These are phyloP conservation scores for Syncephalis plumigaleata DNA, from an alignment of 371 early-diverging fungal species.

Conservation along the genomic window DNA sequence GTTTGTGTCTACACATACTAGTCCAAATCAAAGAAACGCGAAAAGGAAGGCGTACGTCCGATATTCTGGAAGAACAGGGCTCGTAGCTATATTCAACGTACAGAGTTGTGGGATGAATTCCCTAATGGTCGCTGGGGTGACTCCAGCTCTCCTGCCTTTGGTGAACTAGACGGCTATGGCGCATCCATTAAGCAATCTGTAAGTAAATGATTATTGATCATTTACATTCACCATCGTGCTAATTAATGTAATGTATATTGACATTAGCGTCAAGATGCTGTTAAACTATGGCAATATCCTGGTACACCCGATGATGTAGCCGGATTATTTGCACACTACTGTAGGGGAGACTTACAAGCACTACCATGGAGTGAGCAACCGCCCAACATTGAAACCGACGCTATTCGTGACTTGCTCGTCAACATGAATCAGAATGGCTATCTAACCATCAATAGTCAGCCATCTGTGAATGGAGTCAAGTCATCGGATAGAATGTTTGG, in stretches of 20 bases:
- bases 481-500: conserved; percentile 69
- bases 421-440: conserved; percentile 64
- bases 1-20: neutral
- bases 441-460: conserved; percentile 92
- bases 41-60: conserved; percentile 88
- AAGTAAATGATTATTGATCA: conserved; percentile 3
- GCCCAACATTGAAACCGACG: conserved; percentile 61
- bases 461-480: conserved; percentile 80
- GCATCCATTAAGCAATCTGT: conserved; percentile 53
- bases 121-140: conserved; percentile 98
- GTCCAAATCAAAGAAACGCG: conserved; percentile 43
- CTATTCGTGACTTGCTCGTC: conserved; percentile 50
- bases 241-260: neutral
- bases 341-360: conserved; percentile 47
- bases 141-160: conserved; percentile 84
- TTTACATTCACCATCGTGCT: conserved; percentile 1
- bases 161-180: conserved; percentile 86
- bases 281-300: conserved; percentile 70
- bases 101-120: conserved; percentile 94
- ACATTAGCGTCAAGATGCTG: conserved; percentile 20
- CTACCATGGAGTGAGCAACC: conserved; percentile 90
- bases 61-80: conserved; percentile 95
- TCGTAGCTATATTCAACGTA: conserved; percentile 80
- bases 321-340: conserved; percentile 64
- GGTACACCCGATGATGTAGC: conserved; percentile 40